Percentiles rank a stretch among this genome's conserved stretches.
Conservation (phyloP, 2,329 filamentous ascomycete species). For the Neoarthrinium moseri region DNA sequence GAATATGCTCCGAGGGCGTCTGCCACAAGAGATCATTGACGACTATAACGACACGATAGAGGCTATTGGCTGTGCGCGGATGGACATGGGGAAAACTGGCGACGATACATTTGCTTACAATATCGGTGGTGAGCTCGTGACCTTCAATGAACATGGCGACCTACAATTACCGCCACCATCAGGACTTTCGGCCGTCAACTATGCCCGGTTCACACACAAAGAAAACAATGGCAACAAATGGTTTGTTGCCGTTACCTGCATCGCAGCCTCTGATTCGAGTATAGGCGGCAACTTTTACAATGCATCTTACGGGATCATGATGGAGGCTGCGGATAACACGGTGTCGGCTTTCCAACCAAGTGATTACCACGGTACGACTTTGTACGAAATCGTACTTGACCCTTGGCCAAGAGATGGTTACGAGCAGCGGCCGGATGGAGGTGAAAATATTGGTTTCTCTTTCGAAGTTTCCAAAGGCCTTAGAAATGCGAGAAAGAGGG, state of each 20-base stretch:
- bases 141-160: conserved; percentile 11
- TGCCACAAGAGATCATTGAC: conserved; percentile 16
- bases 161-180: conserved; percentile 17
- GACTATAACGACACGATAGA: conserved; percentile 17
- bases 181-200: conserved; percentile 14
- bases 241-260: conserved; percentile 13
- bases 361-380: conserved; percentile 19
- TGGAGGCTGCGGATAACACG: conserved; percentile 18
- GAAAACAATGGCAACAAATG: conserved; percentile 19
- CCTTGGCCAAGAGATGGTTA: conserved; percentile 9
- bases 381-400: conserved; percentile 18
- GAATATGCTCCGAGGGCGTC: conserved; percentile 17
- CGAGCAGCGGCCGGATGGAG: conserved; percentile 14
- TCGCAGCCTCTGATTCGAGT: conserved; percentile 13
- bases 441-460: conserved; percentile 15
- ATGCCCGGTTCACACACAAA: conserved; percentile 16
- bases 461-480: conserved; percentile 15
- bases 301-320: conserved; percentile 20
- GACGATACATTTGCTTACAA: conserved; percentile 16
- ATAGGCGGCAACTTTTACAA: conserved; percentile 19
- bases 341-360: conserved; percentile 14
- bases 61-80: conserved; percentile 14
- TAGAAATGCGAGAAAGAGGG: conserved; percentile 9
- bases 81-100: conserved; percentile 16
- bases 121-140: conserved; percentile 12